A percentile compares a stretch with the other conserved stretches of the same genome.
These are phyloP conservation scores for Hypoxylon sp. DNA, from an alignment of 2,329 filamentous ascomycete genomes.

Conservation along the genomic window DNA sequence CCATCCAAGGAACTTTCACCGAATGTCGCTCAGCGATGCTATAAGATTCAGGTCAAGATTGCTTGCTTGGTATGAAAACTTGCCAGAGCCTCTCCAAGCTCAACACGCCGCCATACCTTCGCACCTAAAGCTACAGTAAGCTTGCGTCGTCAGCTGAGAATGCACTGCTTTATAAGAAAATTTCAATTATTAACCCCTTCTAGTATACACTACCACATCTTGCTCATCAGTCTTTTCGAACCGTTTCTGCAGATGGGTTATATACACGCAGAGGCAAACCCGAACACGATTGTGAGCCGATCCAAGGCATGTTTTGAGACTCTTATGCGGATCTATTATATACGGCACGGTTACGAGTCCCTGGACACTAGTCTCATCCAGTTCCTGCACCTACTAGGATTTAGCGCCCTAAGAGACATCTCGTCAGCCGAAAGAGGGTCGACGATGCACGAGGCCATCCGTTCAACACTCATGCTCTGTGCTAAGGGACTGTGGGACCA, in stretches of 20 bases:
- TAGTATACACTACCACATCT: conserved; percentile 56
- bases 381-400: conserved; percentile 43
- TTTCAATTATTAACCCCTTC: background rate
- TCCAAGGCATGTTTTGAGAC: conserved; percentile 48
- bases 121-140: conserved; percentile 57
- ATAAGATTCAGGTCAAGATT: conserved; percentile 43
- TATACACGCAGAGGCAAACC: conserved; percentile 25
- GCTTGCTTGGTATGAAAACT: conserved; percentile 48
- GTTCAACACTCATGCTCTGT: conserved; percentile 47
- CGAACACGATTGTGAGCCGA: conserved; percentile 34
- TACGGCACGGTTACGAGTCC: conserved; percentile 51
- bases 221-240: conserved; percentile 54
- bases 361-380: conserved; percentile 42
- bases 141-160: background rate
- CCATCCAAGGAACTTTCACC: conserved; percentile 16
- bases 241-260: conserved; percentile 39
- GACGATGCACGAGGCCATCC: conserved; percentile 31
- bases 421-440: conserved; percentile 22
- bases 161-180: background rate
- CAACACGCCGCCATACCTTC: conserved; percentile 52
- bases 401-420: conserved; percentile 39
- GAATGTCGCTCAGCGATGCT: conserved; percentile 42
- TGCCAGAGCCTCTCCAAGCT: conserved; percentile 50
- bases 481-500: conserved; percentile 49
- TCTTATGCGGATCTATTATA: conserved; percentile 51